Conservation (phyloP, 1,284 basidiomycete genomes). For the Inonotus obliquus region DNA sequence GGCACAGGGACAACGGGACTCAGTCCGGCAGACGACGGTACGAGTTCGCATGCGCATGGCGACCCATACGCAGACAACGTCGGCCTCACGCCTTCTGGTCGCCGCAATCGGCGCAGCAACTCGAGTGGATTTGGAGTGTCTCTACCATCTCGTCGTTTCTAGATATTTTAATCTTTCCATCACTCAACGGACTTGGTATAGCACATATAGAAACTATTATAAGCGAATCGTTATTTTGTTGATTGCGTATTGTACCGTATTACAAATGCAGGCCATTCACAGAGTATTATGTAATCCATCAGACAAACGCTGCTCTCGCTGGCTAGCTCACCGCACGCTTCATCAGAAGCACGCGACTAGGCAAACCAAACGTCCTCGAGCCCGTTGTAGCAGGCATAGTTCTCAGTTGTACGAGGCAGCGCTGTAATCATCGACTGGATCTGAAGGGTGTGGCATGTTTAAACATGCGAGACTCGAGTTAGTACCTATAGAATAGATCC, state of each 20-base stretch:
- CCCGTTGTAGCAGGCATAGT: slow-evolving; percentile 34
- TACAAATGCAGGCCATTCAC: too few species aligned
- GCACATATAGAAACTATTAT: too few species aligned
- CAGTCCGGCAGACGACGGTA: background rate
- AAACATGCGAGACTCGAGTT: slow-evolving; percentile 86
- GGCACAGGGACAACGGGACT: background rate
- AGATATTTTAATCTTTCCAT: background rate
- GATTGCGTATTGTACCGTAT: too few species aligned
- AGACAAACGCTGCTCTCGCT: too few species aligned
- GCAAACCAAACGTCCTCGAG: slow-evolving; percentile 73
- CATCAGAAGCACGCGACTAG: slow-evolving; percentile 33
- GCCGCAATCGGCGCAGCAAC: background rate
- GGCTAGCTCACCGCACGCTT: slow-evolving; percentile 25
- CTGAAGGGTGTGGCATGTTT: slow-evolving; percentile 77
- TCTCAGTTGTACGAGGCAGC: slow-evolving; percentile 74
- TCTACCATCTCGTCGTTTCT: background rate
- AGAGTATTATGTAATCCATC: slow-evolving; percentile 27
- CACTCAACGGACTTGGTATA: background rate
- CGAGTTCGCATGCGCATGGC: background rate
- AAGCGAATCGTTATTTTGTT: too few species aligned
- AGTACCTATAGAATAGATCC: slow-evolving; percentile 40
- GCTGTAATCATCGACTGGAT: slow-evolving; percentile 74
- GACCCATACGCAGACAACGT: slow-evolving; percentile 9
- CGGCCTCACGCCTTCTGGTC: background rate
- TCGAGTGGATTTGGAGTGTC: background rate